Percentiles rank a stretch among this genome's conserved stretches.
phyloP scores from a whole-genome alignment of 2,329 filamentous ascomycete species.

The Xylaria polymorpha region DNA sequence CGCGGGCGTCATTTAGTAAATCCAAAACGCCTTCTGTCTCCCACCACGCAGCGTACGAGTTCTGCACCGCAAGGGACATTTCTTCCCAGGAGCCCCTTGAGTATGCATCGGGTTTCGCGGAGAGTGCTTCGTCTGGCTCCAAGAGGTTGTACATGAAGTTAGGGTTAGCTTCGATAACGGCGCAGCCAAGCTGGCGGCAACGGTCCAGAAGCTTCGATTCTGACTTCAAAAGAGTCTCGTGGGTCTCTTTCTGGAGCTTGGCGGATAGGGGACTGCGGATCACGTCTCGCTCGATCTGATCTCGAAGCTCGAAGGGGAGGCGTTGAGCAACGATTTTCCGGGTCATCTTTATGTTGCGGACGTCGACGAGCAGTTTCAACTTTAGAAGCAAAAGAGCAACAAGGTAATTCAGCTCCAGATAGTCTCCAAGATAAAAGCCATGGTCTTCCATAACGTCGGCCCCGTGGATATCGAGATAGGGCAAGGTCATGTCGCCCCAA shows the following conservation, averaged over 20 bases:
- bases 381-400: slow-evolving; percentile 44
- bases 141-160: slow-evolving; percentile 38
- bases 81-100: slow-evolving; percentile 35
- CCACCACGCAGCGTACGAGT: slow-evolving; percentile 41
- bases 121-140: slow-evolving; percentile 35
- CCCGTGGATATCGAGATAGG: slow-evolving; percentile 41
- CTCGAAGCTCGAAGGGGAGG: slow-evolving; percentile 40
- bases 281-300: slow-evolving; percentile 38
- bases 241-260: slow-evolving; percentile 29
- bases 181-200: background rate
- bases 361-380: slow-evolving; percentile 47
- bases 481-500: slow-evolving; percentile 49
- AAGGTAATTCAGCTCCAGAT: slow-evolving; percentile 27
- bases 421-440: slow-evolving; percentile 20
- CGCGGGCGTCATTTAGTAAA: slow-evolving; percentile 39
- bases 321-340: slow-evolving; percentile 38
- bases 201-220: slow-evolving; percentile 34
- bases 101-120: slow-evolving; percentile 9
- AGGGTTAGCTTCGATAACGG: slow-evolving; percentile 16
- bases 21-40: slow-evolving; percentile 43
- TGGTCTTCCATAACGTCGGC: slow-evolving; percentile 42
- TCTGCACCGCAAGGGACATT: slow-evolving; percentile 36
- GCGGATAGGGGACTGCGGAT: slow-evolving; percentile 45
- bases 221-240: slow-evolving; percentile 17
- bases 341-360: slow-evolving; percentile 43